Conservation (phyloP, 2,329 filamentous ascomycete species). For the Hawksworthiomyces lignivorus region DNA sequence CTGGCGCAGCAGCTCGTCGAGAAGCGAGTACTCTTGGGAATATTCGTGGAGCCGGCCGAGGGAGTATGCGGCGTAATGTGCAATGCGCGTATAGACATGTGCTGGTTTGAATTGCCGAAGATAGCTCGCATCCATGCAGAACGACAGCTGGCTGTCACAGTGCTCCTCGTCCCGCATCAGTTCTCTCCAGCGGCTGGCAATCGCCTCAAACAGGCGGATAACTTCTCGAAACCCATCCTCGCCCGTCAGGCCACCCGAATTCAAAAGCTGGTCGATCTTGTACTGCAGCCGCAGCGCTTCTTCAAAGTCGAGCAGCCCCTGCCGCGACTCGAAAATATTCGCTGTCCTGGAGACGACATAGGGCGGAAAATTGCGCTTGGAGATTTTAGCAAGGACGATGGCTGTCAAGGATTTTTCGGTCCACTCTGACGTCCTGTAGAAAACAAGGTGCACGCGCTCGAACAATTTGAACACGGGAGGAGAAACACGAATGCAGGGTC, state of each 20-base stretch:
- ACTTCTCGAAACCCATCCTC: slow-evolving; percentile 60
- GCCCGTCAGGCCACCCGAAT: slow-evolving; percentile 65
- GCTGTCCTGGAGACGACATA: slow-evolving; percentile 86
- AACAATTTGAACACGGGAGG: slow-evolving; percentile 69
- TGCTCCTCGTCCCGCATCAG: slow-evolving; percentile 66
- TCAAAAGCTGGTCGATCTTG: slow-evolving; percentile 71
- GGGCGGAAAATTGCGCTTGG: slow-evolving; percentile 75
- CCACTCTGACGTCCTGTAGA: slow-evolving; percentile 94
- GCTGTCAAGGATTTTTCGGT: slow-evolving; percentile 94
- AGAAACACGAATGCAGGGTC: slow-evolving; percentile 77
- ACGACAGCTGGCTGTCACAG: slow-evolving; percentile 71
- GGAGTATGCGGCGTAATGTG: slow-evolving; percentile 77
- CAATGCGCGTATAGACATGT: slow-evolving; percentile 87
- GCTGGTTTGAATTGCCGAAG: slow-evolving; percentile 82
- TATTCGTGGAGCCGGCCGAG: slow-evolving; percentile 79
- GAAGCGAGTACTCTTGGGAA: slow-evolving; percentile 63
- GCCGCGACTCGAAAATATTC: slow-evolving; percentile 76
- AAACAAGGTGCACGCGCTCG: slow-evolving; percentile 89
- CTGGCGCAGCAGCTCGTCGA: slow-evolving; percentile 70
- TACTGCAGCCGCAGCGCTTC: slow-evolving; percentile 75
- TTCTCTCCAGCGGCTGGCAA: slow-evolving; percentile 73
- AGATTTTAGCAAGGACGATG: slow-evolving; percentile 87
- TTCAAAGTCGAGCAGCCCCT: slow-evolving; percentile 79
- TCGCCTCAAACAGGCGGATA: slow-evolving; percentile 61
- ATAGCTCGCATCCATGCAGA: slow-evolving; percentile 80